These are phyloP conservation scores for Sequoiadendron giganteum DNA, from an alignment of 75 land plant genomes.

Conservation along the genomic window DNA sequence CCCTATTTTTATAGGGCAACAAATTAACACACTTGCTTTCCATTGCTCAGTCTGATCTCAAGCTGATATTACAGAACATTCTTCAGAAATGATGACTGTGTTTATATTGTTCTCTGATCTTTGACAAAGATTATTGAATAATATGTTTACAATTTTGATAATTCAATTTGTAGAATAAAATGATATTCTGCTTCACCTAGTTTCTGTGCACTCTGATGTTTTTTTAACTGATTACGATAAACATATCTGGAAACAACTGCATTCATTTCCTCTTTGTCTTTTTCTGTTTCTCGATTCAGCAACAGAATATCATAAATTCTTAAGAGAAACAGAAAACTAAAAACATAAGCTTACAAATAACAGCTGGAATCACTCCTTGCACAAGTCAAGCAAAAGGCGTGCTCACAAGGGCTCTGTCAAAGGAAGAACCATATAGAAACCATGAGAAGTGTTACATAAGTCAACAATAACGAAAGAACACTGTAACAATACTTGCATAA, in stretches of 20 bases:
- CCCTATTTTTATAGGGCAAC: background rate
- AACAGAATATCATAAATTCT: background rate
- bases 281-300: background rate
- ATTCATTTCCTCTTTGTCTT: background rate
- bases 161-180: background rate
- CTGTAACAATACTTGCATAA: background rate
- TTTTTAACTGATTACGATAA: background rate
- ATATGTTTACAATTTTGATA: background rate
- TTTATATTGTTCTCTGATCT: background rate
- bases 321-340: background rate
- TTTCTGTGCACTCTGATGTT: background rate
- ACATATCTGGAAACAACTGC: background rate
- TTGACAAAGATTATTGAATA: background rate
- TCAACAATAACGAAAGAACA: background rate
- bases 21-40: background rate
- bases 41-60: background rate
- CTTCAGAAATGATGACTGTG: background rate
- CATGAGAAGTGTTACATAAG: background rate
- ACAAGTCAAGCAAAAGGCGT: slow-evolving; percentile 91
- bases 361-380: slow-evolving; percentile 89
- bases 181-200: background rate
- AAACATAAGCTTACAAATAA: slow-evolving; percentile 73
- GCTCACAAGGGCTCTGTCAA: slow-evolving; percentile 87
- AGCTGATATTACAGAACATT: background rate
- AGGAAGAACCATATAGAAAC: background rate